A percentile compares a stretch with the other conserved stretches of the same genome.
Conservation (phyloP, 805 yeast genomes). For the Saturnispora gosingensis region DNA sequence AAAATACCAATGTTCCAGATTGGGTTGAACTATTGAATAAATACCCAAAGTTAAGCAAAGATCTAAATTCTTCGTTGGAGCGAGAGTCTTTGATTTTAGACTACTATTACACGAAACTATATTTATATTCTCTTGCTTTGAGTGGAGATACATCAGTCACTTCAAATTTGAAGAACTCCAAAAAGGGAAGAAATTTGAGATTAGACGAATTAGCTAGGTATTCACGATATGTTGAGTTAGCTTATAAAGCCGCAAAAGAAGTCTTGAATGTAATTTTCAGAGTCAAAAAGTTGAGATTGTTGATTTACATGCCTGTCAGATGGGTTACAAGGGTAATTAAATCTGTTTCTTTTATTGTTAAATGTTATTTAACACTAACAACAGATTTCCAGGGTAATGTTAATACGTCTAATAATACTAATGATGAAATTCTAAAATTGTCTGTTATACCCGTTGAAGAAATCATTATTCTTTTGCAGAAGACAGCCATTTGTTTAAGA, state of each 20-base stretch:
- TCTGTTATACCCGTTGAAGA: conserved; percentile 66
- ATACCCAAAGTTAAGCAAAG: conserved; percentile 31
- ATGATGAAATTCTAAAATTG: conserved; percentile 33
- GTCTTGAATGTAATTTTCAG: conserved; percentile 62
- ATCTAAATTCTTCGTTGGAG: conserved; percentile 39
- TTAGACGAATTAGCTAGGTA: conserved; percentile 64
- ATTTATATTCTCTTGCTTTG: conserved; percentile 76
- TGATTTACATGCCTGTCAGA: conserved; percentile 80
- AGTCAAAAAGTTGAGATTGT: conserved; percentile 52
- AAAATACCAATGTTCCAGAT: conserved; percentile 6
- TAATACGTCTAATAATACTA: conserved; percentile 1
- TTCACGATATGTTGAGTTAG: conserved; percentile 71
- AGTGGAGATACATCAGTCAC: conserved; percentile 35
- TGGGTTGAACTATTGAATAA: conserved; percentile 20
- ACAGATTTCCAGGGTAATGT: conserved; percentile 11
- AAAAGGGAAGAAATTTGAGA: conserved; percentile 32
- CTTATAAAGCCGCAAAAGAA: conserved; percentile 78
- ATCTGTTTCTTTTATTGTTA: conserved; percentile 84
- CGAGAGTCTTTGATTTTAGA: conserved; percentile 71
- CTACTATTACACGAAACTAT: conserved; percentile 74
- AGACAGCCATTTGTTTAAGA: conserved; percentile 61
- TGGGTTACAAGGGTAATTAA: conserved; percentile 83
- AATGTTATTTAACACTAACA: conserved; percentile 65
- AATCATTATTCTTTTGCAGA: conserved; percentile 54
- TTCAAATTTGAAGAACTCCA: conserved; percentile 21